phyloP scores from a whole-genome alignment of 768 basidiomycete species.

The Cyathus striatus region DNA sequence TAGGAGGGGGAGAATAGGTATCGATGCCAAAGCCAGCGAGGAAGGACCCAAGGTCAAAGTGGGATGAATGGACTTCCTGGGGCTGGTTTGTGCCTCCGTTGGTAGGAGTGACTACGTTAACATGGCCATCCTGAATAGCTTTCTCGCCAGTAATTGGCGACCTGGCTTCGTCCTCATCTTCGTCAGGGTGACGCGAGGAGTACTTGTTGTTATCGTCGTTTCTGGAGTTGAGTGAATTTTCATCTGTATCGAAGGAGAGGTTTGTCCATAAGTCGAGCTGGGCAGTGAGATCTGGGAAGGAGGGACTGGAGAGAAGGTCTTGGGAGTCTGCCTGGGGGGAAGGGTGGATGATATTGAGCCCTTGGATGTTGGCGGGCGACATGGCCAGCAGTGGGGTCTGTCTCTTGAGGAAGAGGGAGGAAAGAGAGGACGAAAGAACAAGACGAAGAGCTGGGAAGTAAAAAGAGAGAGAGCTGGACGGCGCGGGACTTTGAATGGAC shows the following conservation, averaged over 20 bases:
- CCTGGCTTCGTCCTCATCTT: constrained; percentile 41
- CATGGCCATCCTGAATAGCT: constrained; percentile 49
- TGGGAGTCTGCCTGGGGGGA: constrained; percentile 37
- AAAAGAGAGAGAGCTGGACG: not conserved
- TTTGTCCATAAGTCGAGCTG: constrained; percentile 85
- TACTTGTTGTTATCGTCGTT: constrained; percentile 22
- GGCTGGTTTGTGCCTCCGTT: constrained; percentile 28
- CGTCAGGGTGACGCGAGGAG: constrained; percentile 26
- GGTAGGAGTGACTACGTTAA: constrained; percentile 51
- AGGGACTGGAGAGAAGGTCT: constrained; percentile 57
- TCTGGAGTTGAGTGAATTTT: constrained; percentile 39
- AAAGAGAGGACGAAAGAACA: constrained; percentile 5
- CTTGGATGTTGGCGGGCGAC: constrained; percentile 64
- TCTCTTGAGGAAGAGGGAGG: constrained; percentile 2
- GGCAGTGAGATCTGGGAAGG: constrained; percentile 70
- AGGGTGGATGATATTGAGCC: constrained; percentile 75
- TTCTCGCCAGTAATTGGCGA: constrained; percentile 30
- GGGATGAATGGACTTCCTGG: constrained; percentile 25
- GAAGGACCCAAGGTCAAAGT: constrained; percentile 36
- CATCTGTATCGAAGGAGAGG: constrained; percentile 74
- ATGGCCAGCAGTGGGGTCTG: constrained; percentile 26
- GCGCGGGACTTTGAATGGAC: constrained; percentile 2
- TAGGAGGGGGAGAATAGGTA: constrained; percentile 21
- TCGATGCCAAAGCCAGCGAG: constrained; percentile 37
- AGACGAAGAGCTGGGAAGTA: constrained; percentile 5